These are phyloP conservation scores for Bipolaris victoriae DNA, from an alignment of 2,329 filamentous ascomycete species.

Conservation along the genomic window DNA sequence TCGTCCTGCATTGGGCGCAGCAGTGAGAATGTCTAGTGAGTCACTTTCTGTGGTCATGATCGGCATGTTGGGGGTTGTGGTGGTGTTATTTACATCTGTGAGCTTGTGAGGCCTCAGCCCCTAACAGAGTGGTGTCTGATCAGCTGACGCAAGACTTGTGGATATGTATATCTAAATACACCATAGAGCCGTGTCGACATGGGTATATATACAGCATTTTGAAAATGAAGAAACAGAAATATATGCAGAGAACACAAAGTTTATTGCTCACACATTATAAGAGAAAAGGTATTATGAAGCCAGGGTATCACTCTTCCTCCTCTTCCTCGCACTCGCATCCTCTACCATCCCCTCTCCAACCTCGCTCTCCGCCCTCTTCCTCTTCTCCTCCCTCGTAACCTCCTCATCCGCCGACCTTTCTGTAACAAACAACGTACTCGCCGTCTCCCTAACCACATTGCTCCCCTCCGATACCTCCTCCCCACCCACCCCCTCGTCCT, in stretches of 20 bases:
- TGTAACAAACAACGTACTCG: slow-evolving; percentile 11
- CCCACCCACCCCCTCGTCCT: background rate
- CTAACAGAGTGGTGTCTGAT: background rate
- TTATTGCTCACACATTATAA: no score
- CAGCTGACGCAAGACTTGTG: no score
- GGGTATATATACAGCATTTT: no score
- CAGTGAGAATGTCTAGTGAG: slow-evolving; percentile 16
- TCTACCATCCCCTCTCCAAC: background rate
- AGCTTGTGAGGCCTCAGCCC: slow-evolving; percentile 7
- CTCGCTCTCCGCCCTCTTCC: slow-evolving; percentile 8
- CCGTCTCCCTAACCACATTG: slow-evolving; percentile 4
- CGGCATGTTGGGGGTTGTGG: slow-evolving; percentile 16
- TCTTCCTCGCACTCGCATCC: background rate
- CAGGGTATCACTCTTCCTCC: slow-evolving; percentile 3
- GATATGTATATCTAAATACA: no score
- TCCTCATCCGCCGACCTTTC: slow-evolving; percentile 9
- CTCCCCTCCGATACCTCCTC: background rate
- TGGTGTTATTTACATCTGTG: slow-evolving; percentile 19
- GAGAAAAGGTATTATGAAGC: background rate
- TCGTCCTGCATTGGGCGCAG: slow-evolving; percentile 13
- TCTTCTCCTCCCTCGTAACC: slow-evolving; percentile 9
- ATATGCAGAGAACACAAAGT: no score
- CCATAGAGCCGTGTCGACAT: no score
- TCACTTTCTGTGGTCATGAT: slow-evolving; percentile 20
- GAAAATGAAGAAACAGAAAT: no score